These are phyloP conservation scores for Podaxis sp. DNA, from an alignment of 768 basidiomycete species.

Conservation along the genomic window DNA sequence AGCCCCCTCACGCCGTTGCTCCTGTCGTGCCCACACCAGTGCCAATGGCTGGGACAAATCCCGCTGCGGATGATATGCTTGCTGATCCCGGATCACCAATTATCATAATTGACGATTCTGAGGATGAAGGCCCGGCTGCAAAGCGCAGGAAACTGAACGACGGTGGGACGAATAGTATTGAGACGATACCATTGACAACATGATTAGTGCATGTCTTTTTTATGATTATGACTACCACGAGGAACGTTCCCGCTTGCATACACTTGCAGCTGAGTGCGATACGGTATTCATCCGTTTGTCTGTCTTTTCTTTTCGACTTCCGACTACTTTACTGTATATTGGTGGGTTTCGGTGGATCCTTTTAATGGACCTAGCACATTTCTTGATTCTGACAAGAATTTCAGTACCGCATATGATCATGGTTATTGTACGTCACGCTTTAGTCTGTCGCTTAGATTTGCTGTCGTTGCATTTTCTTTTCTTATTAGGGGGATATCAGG, in stretches of 20 bases:
- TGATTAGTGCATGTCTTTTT: not conserved
- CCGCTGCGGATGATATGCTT: conserved; percentile 19
- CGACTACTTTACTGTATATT: conserved; percentile 4
- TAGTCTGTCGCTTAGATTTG: conserved; percentile 5
- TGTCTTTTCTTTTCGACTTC: not conserved
- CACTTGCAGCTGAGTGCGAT: not conserved
- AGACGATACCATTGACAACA: conserved; percentile 2
- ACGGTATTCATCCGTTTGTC: not conserved
- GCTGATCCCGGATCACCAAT: conserved; percentile 50
- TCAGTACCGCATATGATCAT: not conserved
- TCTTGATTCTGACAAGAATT: not conserved
- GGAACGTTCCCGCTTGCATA: not conserved
- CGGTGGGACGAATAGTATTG: conserved; percentile 15
- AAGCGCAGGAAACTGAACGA: conserved; percentile 57
- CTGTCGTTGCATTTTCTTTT: conserved; percentile 13
- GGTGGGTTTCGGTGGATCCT: not conserved
- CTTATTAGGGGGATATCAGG: not conserved
- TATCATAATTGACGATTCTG: conserved; percentile 61
- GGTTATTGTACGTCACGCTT: conserved; percentile 2
- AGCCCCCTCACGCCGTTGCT: conserved; percentile 8
- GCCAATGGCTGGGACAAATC: conserved; percentile 17
- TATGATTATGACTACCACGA: no score
- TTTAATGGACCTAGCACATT: conserved; percentile 2
- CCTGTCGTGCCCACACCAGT: conserved; percentile 29
- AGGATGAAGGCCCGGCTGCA: conserved; percentile 50